These are phyloP conservation scores for Solanum sparsipilum DNA, from an alignment of 257 asterid species.

Conservation along the genomic window DNA sequence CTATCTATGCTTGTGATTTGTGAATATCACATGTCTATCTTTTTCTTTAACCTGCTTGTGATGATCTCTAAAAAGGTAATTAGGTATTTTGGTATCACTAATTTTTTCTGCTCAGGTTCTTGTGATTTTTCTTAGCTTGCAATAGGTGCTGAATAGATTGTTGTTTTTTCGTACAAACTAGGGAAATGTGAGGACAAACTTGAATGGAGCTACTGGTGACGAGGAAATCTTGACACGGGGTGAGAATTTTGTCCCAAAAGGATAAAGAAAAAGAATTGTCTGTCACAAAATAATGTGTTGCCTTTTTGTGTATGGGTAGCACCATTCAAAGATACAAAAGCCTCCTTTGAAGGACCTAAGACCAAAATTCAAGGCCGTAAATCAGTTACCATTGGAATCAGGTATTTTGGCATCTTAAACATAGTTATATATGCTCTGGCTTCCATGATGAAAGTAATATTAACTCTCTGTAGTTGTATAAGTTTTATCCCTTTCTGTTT, in stretches of 20 bases:
- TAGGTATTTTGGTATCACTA: neutral
- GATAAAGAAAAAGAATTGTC: neutral
- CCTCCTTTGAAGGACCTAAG: constrained; percentile 23
- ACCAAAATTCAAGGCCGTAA: constrained; percentile 29
- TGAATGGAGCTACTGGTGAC: constrained; percentile 19
- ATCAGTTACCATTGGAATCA: constrained; percentile 25
- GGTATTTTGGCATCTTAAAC: constrained; percentile 21
- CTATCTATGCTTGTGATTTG: neutral
- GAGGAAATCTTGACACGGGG: constrained; percentile 32
- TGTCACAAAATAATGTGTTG: neutral
- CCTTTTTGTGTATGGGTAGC: constrained; percentile 21
- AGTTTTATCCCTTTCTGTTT: constrained; percentile 6
- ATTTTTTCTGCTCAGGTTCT: neutral
- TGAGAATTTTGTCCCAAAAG: constrained; percentile 14
- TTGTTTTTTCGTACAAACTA: constrained; percentile 17
- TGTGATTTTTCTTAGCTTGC: neutral
- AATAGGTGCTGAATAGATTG: constrained; percentile 5
- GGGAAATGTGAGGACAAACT: constrained; percentile 26
- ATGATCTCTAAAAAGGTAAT: neutral
- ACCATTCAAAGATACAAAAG: constrained; percentile 22
- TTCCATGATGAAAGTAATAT: neutral
- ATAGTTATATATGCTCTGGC: neutral
- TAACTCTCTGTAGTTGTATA: neutral
- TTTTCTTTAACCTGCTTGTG: neutral
- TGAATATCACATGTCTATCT: neutral